Base-by-base conservation (phyloP, 257 asterid genomes). In the Ilex asprella region DNA sequence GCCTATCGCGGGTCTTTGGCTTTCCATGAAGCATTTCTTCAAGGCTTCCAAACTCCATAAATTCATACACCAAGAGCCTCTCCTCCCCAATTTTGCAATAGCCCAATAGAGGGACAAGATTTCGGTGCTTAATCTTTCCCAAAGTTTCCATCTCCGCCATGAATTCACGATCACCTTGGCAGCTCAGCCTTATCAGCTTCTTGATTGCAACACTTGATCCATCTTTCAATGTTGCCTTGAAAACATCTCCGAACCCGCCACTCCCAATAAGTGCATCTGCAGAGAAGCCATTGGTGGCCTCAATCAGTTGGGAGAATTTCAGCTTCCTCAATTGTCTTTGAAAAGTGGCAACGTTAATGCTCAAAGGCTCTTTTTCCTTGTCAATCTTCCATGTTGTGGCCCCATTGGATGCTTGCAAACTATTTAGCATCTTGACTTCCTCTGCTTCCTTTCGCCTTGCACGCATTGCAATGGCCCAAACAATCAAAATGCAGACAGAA, bases 61-160 rank as follows among this genome's bases (percentile, higher is more conserved):
- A 91, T 67, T 91, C 96, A 16, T 91, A 91, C 0, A 91, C 98
- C 1, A 91, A 69, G 10, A 91, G 88, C 72, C 98, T 74, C 53
- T 91, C 98, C 66, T 91, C 98, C 0, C 98, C 98, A 31, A 91
- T 70, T 32, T 91, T 91, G 84, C 98, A 91, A 57, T 91, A 91
- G 2, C 98, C 98, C 0, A 91, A 65, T 0, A 91, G 75, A 0
- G 96, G 98, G 15, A 91, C 98, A 12, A 91, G 89, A 47, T 91
- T 91, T 68, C 53, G 82, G 75, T 91, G 98, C 75, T 88, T 91
- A 78, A 91, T 91, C 67, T 91, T 91, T 9, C 98, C 98, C 0
- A 91, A 72, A 0, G 98, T 91, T 60, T 91, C 98, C 98, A 91
- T 91, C 62, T 91, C 98, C 4, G 98, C 96, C 98, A 87, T 91